Percentiles rank a stretch among this genome's conserved stretches.
Conservation (phyloP, 2,329 filamentous ascomycete species). For the Colletotrichum abscissum region DNA sequence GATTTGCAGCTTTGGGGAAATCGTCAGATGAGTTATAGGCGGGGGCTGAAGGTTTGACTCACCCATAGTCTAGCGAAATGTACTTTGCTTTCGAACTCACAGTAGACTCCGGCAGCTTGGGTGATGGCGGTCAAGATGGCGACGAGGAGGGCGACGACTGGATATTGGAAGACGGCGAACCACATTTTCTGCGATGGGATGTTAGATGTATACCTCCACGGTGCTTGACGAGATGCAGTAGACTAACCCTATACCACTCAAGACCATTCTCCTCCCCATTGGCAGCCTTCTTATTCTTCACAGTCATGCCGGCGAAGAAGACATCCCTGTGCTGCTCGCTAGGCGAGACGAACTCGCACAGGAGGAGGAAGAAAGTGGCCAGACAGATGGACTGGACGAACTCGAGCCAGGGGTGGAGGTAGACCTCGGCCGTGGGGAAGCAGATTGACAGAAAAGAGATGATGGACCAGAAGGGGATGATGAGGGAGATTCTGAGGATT, state of each 20-base stretch:
- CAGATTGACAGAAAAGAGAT: slow-evolving; percentile 51
- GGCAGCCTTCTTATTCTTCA: slow-evolving; percentile 41
- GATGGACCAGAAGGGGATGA: slow-evolving; percentile 52
- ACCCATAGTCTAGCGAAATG: slow-evolving; percentile 46
- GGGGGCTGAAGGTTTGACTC: not conserved
- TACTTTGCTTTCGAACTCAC: slow-evolving; percentile 42
- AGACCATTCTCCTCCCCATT: slow-evolving; percentile 42
- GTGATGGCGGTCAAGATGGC: slow-evolving; percentile 52
- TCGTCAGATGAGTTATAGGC: not conserved
- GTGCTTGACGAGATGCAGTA: not conserved
- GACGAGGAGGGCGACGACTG: slow-evolving; percentile 48
- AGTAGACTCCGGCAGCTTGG: slow-evolving; percentile 44
- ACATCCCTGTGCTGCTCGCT: slow-evolving; percentile 45
- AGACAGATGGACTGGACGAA: slow-evolving; percentile 53
- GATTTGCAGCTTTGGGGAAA: slow-evolving; percentile 39
- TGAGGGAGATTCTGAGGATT: slow-evolving; percentile 53
- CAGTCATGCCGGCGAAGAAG: slow-evolving; percentile 49
- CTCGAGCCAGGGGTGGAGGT: slow-evolving; percentile 51
- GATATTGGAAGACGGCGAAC: slow-evolving; percentile 54
- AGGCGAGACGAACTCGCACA: slow-evolving; percentile 54
- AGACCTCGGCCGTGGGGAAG: slow-evolving; percentile 50
- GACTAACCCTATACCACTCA: slow-evolving; percentile 46
- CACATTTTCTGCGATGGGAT: slow-evolving; percentile 41
- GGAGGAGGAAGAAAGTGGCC: slow-evolving; percentile 55
- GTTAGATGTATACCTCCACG: not conserved